phyloP scores from a whole-genome alignment of 139 green algal genomes.

The Chlamydomonas incerta region DNA sequence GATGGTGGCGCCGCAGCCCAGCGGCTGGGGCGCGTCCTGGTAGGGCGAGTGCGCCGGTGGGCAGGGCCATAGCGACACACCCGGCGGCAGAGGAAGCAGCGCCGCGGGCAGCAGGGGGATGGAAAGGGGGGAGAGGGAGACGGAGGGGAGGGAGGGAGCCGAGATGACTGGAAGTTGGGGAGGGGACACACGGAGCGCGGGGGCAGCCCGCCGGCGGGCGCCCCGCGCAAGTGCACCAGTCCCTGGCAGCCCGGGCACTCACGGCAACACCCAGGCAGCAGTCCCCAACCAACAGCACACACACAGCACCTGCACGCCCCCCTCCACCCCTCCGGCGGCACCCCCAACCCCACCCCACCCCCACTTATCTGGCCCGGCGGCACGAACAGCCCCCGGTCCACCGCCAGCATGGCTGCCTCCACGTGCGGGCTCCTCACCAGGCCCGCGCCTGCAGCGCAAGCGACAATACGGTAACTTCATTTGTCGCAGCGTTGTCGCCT shows the following conservation, averaged over 20 bases:
- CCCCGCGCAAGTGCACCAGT: no score
- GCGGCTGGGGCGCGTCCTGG: slow-evolving; percentile 30
- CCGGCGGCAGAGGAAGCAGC: no score
- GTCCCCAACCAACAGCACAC: no score
- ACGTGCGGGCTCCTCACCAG: not conserved
- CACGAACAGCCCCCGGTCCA: slow-evolving; percentile 48
- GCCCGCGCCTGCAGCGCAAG: slow-evolving; percentile 32
- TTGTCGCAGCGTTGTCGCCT: no score
- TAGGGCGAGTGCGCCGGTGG: not conserved
- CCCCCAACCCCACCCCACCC: no score
- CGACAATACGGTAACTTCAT: no score
- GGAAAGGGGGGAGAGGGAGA: no score
- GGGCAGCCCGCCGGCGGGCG: no score
- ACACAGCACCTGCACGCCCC: no score
- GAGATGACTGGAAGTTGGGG: not conserved
- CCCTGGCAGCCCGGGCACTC: no score
- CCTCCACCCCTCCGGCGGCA: not conserved
- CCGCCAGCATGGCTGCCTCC: slow-evolving; percentile 34
- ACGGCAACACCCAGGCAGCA: no score
- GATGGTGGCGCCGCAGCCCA: slow-evolving; percentile 58
- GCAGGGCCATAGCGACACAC: no score
- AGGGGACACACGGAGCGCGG: not conserved
- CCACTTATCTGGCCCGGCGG: slow-evolving; percentile 10
- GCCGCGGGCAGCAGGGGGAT: not conserved
- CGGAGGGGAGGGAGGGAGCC: not conserved